phyloP scores from a whole-genome alignment of 306 rosid genomes.

The Trifolium dubium region DNA sequence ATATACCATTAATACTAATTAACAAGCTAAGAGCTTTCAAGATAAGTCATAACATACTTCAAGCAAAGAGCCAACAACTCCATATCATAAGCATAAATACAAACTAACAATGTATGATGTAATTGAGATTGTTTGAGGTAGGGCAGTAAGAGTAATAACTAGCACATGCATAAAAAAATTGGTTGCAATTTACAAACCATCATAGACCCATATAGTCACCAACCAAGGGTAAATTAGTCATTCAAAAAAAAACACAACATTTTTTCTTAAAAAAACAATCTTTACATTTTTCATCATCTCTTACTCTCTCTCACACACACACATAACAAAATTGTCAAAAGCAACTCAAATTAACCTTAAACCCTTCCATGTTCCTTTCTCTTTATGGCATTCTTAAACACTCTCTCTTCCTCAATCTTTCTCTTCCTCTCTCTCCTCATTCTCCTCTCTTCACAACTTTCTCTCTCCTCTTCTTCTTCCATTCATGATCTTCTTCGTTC shows the following conservation, averaged over 20 bases:
- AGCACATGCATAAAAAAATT: constrained; percentile 37
- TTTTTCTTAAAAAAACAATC: constrained; percentile 43
- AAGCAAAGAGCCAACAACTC: constrained; percentile 56
- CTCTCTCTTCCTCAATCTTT: constrained; percentile 26
- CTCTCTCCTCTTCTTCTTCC: constrained; percentile 56
- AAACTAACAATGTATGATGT: constrained; percentile 4
- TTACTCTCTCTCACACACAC: background rate
- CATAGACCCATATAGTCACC: constrained; percentile 43
- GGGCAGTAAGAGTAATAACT: background rate
- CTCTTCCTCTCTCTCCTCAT: constrained; percentile 36
- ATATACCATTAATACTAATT: constrained; percentile 26
- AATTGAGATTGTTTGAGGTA: no score
- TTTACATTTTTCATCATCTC: constrained; percentile 51
- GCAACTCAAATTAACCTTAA: constrained; percentile 36
- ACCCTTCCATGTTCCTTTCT: constrained; percentile 48
- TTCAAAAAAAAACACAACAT: background rate
- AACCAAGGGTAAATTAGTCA: constrained; percentile 57
- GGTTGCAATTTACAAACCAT: constrained; percentile 36
- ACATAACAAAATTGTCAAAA: constrained; percentile 21
- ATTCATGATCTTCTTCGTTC: constrained; percentile 83
- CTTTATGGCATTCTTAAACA: constrained; percentile 59
- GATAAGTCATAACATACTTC: constrained; percentile 43
- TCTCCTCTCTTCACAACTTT: background rate
- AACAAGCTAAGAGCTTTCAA: constrained; percentile 39
- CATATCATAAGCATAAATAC: constrained; percentile 32